Base-by-base conservation (phyloP, 305 asterid genomes). In the Fraxinus nigra region DNA sequence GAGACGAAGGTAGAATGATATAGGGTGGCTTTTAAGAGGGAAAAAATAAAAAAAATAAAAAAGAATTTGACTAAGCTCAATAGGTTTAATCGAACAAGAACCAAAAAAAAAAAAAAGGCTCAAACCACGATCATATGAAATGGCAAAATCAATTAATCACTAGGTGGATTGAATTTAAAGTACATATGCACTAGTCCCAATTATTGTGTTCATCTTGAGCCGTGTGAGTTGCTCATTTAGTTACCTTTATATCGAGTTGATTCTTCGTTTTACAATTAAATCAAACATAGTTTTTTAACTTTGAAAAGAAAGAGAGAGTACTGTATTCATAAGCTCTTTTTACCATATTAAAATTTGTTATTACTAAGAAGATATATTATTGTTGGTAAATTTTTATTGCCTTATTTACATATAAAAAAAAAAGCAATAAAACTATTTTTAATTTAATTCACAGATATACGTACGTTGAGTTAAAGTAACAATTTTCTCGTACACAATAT, bases 181-280 rank as follows among this genome's bases (percentile, higher is more conserved):
- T 51, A 35, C 26, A 38, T 5, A 46, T 40, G 30, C 67, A 83
- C 82, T 84, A 85, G 80, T 82, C 81, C 88, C 85, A 82, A 85
- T 79, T 79, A 85, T 82, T 82, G 87, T 85, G 85, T 82, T 34
- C 4, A 11, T 74, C 82, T 85, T 81, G 88, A 85, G 88, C 88
- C 82, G 79, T 75, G 88, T 79, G 69, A 59, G 28, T 56, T 56
- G 2, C 28, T 75, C 30, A 26, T 40, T 2, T 10, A 9, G 51
- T 43, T 43, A 11, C 79, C 81, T 82, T 75, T 76, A 67, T 13
- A 75, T 61, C 78, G 28, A 78, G 80, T 85, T 81, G 83, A 85
- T 85, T 82, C 85, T 81, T 79, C 79, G 20, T 48, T 54, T n/a
- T 54, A 5, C 22, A 54, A 14, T 54, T 4, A 54, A 43, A 43